These are phyloP conservation scores for Ascochyta clinopodiicola DNA, from an alignment of 2,329 filamentous ascomycete genomes.

Conservation along the genomic window DNA sequence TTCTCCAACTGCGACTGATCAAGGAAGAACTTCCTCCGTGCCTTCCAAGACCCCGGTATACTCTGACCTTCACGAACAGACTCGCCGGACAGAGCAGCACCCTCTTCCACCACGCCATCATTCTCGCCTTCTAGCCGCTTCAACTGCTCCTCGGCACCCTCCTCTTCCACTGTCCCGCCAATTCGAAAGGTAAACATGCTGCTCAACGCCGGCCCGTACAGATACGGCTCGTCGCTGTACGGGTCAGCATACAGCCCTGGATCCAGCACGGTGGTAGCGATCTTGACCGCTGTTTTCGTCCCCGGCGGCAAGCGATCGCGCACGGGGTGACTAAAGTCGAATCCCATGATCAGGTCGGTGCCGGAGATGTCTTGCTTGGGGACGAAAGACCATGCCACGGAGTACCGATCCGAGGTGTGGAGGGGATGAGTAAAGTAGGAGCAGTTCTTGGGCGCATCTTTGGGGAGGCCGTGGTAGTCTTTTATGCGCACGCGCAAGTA, in stretches of 20 bases:
- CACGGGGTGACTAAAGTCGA: slow-evolving; percentile 47
- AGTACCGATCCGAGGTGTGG: slow-evolving; percentile 46
- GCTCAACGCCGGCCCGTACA: slow-evolving; percentile 47
- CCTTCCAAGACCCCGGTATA: slow-evolving; percentile 50
- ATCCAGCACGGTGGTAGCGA: slow-evolving; percentile 46
- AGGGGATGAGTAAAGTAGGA: slow-evolving; percentile 43
- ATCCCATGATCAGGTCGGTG: slow-evolving; percentile 43
- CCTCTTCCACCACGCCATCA: slow-evolving; percentile 49
- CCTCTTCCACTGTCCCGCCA: slow-evolving; percentile 31
- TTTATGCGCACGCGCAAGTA: slow-evolving; percentile 45
- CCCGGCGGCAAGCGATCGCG: slow-evolving; percentile 47
- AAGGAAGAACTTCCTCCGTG: slow-evolving; percentile 55
- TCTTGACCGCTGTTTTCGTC: slow-evolving; percentile 45
- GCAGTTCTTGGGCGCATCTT: slow-evolving; percentile 31
- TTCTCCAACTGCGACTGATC: slow-evolving; percentile 41
- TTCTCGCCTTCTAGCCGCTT: slow-evolving; percentile 26
- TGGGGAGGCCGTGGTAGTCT: slow-evolving; percentile 47
- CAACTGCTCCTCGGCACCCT: slow-evolving; percentile 33
- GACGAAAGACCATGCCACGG: slow-evolving; percentile 47
- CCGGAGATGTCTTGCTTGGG: slow-evolving; percentile 42
- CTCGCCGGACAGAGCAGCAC: slow-evolving; percentile 35
- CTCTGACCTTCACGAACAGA: slow-evolving; percentile 35
- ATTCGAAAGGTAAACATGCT: slow-evolving; percentile 44
- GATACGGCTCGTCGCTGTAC: slow-evolving; percentile 47
- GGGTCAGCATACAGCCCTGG: slow-evolving; percentile 47